Evolutionary conservation across 441 rosid genomes (phyloP), one percentile per base, ranked within the genome.

Genomic region (Arabidopsis lyrata): DNA sequence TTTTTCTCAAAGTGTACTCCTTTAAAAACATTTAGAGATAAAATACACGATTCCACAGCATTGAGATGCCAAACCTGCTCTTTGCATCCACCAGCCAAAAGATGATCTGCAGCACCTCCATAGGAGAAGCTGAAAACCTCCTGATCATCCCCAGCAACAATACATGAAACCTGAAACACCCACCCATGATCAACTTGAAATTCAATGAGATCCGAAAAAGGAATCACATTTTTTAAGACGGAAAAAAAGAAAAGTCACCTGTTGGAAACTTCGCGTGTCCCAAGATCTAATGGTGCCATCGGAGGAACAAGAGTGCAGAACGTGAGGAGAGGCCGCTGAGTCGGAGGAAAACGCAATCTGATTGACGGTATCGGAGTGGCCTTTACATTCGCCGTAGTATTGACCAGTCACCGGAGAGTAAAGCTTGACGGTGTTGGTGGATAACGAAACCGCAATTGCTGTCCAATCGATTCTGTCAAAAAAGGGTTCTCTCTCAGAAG

Each of bases 371-470:
- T 74, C 74, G 8, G 86, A 78, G 70, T 95, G 98, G 20, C 99
- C 98, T 49, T 75, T 88, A 55, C 90, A 92, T 71, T 91, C 98
- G 50, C 99, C 99, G 73, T 72, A 84, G 79, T 78, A 95, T 79
- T 91, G 97, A 59, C 91, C 96, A 9, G 96, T 91, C 63, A 56
- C 72, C 55, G 96, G 96, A 44, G 96, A 95, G 84, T 93, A 95
- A 36, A 92, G 81, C 80, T 93, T 90, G 70, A 95, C 93, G 1
- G 79, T 47, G 71, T 91, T 86, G 10, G 88, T 88, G 32, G 99
- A 95, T 68, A 95, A 73, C 32, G 99, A 95, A 31, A 91, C 98
- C 66, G 92, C 99, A 87, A 93, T 87, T 67, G 93, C 81, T 24
- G 92, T 62, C 95, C 96, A 92, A 78, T 92, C 98, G 49, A 83